Evolutionary conservation across 2,329 filamentous ascomycete species (phyloP), one percentile per base, ranked within the genome.

Genomic region (Alternaria gansuensis): DNA sequence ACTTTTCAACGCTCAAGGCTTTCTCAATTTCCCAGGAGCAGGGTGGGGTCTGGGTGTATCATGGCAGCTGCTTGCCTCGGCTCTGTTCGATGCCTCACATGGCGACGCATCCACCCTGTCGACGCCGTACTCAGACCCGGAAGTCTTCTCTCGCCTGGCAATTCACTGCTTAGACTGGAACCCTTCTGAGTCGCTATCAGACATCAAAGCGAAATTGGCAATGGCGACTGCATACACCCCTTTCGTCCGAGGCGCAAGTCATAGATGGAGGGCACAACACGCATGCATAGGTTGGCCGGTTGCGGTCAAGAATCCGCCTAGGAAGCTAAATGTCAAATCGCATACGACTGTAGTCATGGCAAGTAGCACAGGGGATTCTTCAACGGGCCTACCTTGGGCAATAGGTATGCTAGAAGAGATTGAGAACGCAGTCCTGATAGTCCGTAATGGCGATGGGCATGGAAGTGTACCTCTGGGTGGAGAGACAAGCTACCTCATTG

Each of bases 251-350:
- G 78, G 77, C 31, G 70, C 70, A 26, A 69, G 63, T 49, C 76
- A 79, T 51, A 73, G 65, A 37, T 81, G 74, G 67, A 69, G 60
- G 24, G 61, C 74, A 41, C 76, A 79, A 60, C 67, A 73, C 1
- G 54, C 66, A 5, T 83, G 80, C 62, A 68, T 80, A 24, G 77
- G 77, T 1, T 82, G 80, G 80, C 78, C 79, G 0, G 67, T 74
- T 4, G 54, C 70, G 1, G 44, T 75, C 11, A 69, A 65, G 6
- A 81, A 81, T 62, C 76, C 75, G 9, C 76, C 74, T 3, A 65
- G 63, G 17, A 64, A 57, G n/a, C 57, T 76, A 7, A 57, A 72
- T 49, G 31, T 72, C 46, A 49, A 65, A 39, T 63, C 65, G 5
- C 44, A 70, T 7, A 59, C 72, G 5, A 69, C 72, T 14, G 74